Percentiles rank a stretch among this genome's conserved stretches.
Evolutionary conservation across 2,329 filamentous ascomycete species (phyloP).

Genomic region (Aureobasidium sp.): DNA sequence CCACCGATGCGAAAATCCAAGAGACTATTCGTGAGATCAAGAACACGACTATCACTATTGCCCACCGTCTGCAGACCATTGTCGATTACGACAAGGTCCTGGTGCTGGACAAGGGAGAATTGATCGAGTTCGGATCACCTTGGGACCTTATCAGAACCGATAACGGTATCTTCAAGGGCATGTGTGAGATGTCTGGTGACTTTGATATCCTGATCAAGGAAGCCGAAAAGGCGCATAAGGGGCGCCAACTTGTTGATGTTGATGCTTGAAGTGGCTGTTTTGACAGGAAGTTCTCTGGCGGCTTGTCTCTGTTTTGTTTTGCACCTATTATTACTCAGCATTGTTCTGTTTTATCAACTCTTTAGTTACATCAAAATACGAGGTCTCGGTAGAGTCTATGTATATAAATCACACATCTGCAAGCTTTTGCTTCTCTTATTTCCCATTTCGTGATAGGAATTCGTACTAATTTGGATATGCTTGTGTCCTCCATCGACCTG

Average conservation of each 20-base stretch:
- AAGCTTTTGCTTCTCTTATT: background rate
- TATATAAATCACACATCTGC: background rate
- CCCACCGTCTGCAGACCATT: slow-evolving; percentile 91
- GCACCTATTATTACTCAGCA: background rate
- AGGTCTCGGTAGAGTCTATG: background rate
- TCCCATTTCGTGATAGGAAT: too few relatives aligned
- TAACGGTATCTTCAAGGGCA: slow-evolving; percentile 57
- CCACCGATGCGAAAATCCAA: slow-evolving; percentile 92
- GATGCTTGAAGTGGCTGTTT: background rate
- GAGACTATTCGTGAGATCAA: slow-evolving; percentile 89
- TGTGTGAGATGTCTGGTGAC: slow-evolving; percentile 64
- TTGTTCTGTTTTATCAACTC: background rate
- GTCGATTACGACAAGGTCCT: slow-evolving; percentile 97
- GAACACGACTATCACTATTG: slow-evolving; percentile 91
- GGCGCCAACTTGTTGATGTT: slow-evolving; percentile 34
- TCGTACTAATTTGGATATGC: background rate
- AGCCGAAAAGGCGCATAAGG: slow-evolving; percentile 47
- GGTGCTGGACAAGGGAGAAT: slow-evolving; percentile 79
- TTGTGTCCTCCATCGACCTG: background rate
- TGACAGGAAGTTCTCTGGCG: background rate
- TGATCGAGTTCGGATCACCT: slow-evolving; percentile 88
- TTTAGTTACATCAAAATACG: background rate
- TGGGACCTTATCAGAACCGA: slow-evolving; percentile 69
- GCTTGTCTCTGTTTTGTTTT: background rate
- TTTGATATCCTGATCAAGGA: slow-evolving; percentile 50